Percentiles rank a stretch among this genome's conserved stretches.
Conservation (phyloP, 1,284 basidiomycete species). For the Ceratobasidium sp. region DNA sequence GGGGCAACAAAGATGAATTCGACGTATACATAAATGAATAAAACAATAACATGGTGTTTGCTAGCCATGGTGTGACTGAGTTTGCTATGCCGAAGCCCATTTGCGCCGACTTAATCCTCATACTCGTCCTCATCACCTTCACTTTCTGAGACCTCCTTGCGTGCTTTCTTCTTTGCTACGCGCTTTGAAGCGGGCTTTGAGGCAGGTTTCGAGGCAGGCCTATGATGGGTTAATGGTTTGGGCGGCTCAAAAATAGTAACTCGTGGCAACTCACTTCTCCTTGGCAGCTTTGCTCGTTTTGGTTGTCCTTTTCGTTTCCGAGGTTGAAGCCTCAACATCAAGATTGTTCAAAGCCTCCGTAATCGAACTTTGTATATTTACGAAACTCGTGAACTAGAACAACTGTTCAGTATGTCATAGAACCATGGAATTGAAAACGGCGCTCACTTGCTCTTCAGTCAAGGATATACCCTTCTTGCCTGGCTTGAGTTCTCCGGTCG, state of each 20-base stretch:
- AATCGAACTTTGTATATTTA: constrained; percentile 25
- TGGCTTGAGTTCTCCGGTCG: constrained; percentile 32
- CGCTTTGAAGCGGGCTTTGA: constrained; percentile 13
- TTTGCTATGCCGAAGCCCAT: no score
- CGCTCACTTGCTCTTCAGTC: constrained; percentile 28
- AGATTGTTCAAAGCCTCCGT: constrained; percentile 35
- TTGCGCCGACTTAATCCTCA: no score
- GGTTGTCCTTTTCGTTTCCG: neutral
- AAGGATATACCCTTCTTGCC: constrained; percentile 42
- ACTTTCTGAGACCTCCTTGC: constrained; percentile 18
- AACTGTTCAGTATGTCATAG: neutral
- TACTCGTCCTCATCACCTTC: constrained; percentile 22
- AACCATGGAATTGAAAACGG: neutral
- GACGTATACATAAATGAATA: neutral
- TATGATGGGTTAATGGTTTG: neutral
- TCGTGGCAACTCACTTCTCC: constrained; percentile 15
- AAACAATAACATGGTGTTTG: neutral
- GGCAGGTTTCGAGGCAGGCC: constrained; percentile 17
- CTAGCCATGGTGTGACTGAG: no score
- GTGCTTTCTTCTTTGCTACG: constrained; percentile 36
- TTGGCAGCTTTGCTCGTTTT: constrained; percentile 20
- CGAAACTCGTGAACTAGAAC: constrained; percentile 29
- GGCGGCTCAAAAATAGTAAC: neutral
- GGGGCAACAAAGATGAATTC: neutral
- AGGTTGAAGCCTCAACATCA: constrained; percentile 2